Evolutionary conservation across 2,329 filamentous ascomycete species (phyloP), one percentile per base, ranked within the genome.

Genomic region (Arachnopeziza araneosa): DNA sequence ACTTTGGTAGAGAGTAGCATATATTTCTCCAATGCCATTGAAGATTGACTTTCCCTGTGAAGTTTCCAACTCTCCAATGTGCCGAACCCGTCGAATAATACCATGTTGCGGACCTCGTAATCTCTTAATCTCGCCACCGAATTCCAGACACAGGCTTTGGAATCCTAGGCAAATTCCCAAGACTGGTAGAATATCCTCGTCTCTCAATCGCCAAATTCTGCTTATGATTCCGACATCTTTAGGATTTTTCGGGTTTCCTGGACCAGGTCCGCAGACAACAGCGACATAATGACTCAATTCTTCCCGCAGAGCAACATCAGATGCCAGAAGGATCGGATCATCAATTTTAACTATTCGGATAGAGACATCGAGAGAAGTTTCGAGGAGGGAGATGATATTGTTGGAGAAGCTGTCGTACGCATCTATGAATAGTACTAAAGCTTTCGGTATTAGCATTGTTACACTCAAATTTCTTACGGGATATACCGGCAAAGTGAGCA

Each of bases 351-450:
- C 79, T 51, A 89, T 83, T 52, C 83, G 83, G 36, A 96, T 87
- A 19, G 86, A 79, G 22, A 83, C 88, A 61, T 81, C 76, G 9
- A 96, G 80, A 2, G 84, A 80, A 3, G 87, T 85, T 67, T 88
- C 83, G 53, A 98, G 80, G 36, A 96, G 83, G 6, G 90, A 87
- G 57, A 96, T 86, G 69, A 98, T 95, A 76, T 97, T 98, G 76
- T 96, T 93, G 58, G 92, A 91, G 76, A 97, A 99, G 50, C 93
- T 97, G 77, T 99, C 95, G 75, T 96, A 96, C 63, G 93, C 93
- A 74, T 98, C 95, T 67, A 99, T 81, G 76, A 96, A 96, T 64
- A 98, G 84, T 63, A 98, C 88, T 21, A 67, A 60, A 50, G 71
- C 68, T 60, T 72, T 71, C 2, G 19, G n/a, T 44, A 55, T 55